These are phyloP conservation scores for Ceratocystis ficicola DNA, from an alignment of 2,329 filamentous ascomycete genomes.

Conservation along the genomic window DNA sequence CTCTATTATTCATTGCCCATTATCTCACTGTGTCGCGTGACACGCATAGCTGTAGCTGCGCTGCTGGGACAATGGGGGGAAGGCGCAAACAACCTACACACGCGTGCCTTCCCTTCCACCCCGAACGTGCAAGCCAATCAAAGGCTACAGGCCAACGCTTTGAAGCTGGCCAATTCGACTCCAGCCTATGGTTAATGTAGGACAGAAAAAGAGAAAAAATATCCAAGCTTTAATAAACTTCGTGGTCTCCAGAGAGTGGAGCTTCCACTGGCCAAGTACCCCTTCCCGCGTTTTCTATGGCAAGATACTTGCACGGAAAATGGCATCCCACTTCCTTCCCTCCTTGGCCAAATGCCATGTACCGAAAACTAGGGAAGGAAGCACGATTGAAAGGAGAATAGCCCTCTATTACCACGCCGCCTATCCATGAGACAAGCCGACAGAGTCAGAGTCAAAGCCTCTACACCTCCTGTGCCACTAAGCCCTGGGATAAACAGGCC, in stretches of 20 bases:
- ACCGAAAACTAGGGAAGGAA: slow-evolving; percentile 14
- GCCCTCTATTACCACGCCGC: neutral
- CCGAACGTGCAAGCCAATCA: neutral
- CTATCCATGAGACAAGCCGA: neutral
- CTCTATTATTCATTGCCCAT: neutral
- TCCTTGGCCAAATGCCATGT: slow-evolving; percentile 1
- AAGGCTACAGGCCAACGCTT: neutral
- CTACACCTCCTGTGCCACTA: neutral
- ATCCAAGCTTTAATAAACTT: no score
- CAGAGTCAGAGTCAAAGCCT: no score
- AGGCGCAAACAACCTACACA: neutral
- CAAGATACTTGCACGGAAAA: neutral
- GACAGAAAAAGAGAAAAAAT: no score
- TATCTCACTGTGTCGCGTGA: neutral
- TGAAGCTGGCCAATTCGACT: no score
- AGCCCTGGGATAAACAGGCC: neutral
- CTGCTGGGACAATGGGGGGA: neutral
- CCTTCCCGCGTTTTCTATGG: neutral
- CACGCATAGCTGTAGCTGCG: neutral
- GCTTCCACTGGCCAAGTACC: neutral
- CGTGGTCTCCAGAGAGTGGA: no score
- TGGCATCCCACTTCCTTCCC: neutral
- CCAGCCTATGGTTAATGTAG: no score
- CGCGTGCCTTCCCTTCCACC: neutral
- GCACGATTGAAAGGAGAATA: neutral